Evolutionary conservation across 2,329 filamentous ascomycete genomes (phyloP), one percentile per base, ranked within the genome.

Genomic region (Paraphoma chrysanthemicola): DNA sequence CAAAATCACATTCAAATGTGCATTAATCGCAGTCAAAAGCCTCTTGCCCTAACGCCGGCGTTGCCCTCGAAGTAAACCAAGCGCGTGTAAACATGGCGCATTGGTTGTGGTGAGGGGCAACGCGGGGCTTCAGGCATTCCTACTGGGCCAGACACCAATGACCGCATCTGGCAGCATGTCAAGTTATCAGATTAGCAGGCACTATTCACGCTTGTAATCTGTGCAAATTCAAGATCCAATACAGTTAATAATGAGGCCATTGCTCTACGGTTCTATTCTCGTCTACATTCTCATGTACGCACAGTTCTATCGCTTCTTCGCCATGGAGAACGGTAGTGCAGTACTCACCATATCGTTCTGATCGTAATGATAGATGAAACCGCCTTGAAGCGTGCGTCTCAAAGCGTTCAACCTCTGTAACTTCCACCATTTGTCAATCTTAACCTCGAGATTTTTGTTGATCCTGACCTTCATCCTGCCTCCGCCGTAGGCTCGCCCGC

Each of bases 401-500:
- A 91, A 75, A 3, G 84, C 83, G 57, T 87, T 85, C 48, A 90
- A 75, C 30, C 88, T 81, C 63, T 86, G 81, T 65, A 90, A 78
- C 74, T 91, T 91, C 89, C 89, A 91, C 89, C 89, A 92, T 62
- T 84, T 83, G 73, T 91, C 88, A 48, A 91, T 86, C 48, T 79
- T 82, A 79, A 91, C 85, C 51, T 84, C 81, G 2, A 86, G 85
- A 45, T 82, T 83, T 18, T 81, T 80, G 51, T 84, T 81, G 53
- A 91, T 84, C 53, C 84, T 83, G 39, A 91, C 80, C 10, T 71
- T 71, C 77, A 90, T 80, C 54, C 87, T 82, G 56, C 83, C 88
- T 10, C 64, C 71, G 6, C 88, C 88, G 59, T 88, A 87, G 47
- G 82, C 80, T 23, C 80, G 80, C 28, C 86, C 86, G 1, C 82